phyloP scores from a whole-genome alignment of 2,329 filamentous ascomycete genomes.

The Beauveria rudraprayagi region DNA sequence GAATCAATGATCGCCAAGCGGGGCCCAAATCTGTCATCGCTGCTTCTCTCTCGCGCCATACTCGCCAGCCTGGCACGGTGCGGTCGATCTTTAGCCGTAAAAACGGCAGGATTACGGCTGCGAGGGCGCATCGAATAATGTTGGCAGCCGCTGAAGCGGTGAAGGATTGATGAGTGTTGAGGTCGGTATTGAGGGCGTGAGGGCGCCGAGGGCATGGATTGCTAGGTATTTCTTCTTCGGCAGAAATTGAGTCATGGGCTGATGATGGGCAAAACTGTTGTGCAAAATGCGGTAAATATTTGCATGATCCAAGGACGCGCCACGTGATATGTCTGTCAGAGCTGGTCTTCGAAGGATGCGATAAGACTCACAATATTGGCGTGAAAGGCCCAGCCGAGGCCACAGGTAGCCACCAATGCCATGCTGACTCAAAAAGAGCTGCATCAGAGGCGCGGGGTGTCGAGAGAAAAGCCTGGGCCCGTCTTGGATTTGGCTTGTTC shows the following conservation, averaged over 20 bases:
- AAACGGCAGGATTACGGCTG: too few relatives aligned
- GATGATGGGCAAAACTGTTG: background rate
- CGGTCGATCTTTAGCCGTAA: too few relatives aligned
- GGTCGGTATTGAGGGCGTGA: conserved; percentile 14
- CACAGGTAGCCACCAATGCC: background rate
- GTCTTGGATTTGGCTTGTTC: background rate
- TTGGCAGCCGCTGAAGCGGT: too few relatives aligned
- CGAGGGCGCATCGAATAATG: too few relatives aligned
- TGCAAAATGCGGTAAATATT: background rate
- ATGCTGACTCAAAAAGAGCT: background rate
- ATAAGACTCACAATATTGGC: background rate
- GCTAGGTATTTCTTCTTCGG: background rate
- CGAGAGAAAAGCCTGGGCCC: background rate
- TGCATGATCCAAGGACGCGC: background rate
- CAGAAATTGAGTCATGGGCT: background rate
- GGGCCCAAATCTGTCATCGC: too few relatives aligned
- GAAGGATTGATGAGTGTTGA: conserved; percentile 8
- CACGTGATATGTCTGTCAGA: background rate
- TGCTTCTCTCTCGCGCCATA: too few relatives aligned
- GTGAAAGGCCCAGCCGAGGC: background rate
- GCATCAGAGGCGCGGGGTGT: background rate
- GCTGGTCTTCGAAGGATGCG: background rate
- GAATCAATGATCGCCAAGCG: too few relatives aligned
- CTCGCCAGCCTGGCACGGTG: too few relatives aligned
- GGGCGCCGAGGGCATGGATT: background rate